Conservation (phyloP, 1,284 basidiomycete species). For the Lentinus polychrous region DNA sequence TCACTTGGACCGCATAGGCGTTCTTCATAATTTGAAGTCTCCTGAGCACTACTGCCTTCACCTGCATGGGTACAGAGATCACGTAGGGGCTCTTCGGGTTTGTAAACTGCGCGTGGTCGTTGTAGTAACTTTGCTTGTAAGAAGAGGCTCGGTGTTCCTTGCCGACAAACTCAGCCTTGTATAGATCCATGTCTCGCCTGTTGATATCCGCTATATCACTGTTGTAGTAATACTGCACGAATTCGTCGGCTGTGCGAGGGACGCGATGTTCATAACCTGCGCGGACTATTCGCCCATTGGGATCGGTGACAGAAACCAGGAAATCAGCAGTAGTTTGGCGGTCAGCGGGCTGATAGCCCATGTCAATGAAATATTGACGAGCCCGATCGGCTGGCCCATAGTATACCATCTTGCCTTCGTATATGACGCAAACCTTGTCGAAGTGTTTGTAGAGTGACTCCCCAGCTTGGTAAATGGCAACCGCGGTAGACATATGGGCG, state of each 20-base stretch:
- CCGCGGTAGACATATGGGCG: constrained; percentile 40
- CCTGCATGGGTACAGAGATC: constrained; percentile 42
- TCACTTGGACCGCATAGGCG: constrained; percentile 35
- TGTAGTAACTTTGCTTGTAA: constrained; percentile 43
- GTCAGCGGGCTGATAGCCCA: constrained; percentile 51
- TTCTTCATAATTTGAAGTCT: constrained; percentile 63
- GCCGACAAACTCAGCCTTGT: constrained; percentile 30
- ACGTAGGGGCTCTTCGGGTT: constrained; percentile 25
- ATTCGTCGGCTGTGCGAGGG: constrained; percentile 45
- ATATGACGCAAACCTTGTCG: constrained; percentile 59
- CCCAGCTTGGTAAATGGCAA: constrained; percentile 58
- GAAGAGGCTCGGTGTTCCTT: constrained; percentile 23
- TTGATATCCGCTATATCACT: constrained; percentile 34
- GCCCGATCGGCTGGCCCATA: constrained; percentile 49
- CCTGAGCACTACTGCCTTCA: constrained; percentile 56
- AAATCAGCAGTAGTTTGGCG: constrained; percentile 59
- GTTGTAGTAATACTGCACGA: constrained; percentile 39
- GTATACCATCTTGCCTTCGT: constrained; percentile 61
- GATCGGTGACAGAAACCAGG: constrained; percentile 46
- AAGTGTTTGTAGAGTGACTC: constrained; percentile 43
- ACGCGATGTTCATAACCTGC: constrained; percentile 35
- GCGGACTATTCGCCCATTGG: constrained; percentile 37
- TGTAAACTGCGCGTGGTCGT: constrained; percentile 39
- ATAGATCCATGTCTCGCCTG: constrained; percentile 37
- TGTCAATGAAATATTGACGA: constrained; percentile 51